A percentile compares a stretch with the other conserved stretches of the same genome.
phyloP scores from a whole-genome alignment of 179 eudicot species.

The Nepenthes alata region DNA sequence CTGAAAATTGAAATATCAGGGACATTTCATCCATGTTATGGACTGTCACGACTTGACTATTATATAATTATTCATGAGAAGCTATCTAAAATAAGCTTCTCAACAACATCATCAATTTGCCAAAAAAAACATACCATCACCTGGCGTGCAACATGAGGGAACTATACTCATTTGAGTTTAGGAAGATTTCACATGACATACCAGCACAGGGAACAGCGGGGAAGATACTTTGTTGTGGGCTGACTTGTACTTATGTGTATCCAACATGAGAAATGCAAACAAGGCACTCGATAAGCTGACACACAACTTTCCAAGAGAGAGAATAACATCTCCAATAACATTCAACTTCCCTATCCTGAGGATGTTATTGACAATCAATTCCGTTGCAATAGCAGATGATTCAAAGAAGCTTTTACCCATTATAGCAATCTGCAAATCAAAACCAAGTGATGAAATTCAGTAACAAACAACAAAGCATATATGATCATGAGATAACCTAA shows the following conservation, averaged over 20 bases:
- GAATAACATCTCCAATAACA: conserved; percentile 85
- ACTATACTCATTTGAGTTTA: neutral
- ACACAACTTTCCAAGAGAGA: conserved; percentile 85
- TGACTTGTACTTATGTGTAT: conserved; percentile 63
- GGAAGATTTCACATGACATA: conserved; percentile 20
- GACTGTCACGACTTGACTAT: too few relatives aligned
- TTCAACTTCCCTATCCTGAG: conserved; percentile 91
- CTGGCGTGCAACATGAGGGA: too few relatives aligned
- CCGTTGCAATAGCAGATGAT: conserved; percentile 89
- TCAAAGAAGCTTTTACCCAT: conserved; percentile 90
- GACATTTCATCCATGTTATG: too few relatives aligned
- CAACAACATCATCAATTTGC: too few relatives aligned
- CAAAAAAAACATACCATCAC: too few relatives aligned
- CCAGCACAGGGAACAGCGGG: conserved; percentile 94
- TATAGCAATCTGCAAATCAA: conserved; percentile 70
- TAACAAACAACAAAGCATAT: neutral
- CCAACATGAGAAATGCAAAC: conserved; percentile 79
- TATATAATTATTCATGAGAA: too few relatives aligned
- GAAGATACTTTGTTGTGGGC: conserved; percentile 91
- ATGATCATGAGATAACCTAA: neutral
- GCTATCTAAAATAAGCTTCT: too few relatives aligned
- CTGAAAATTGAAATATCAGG: too few relatives aligned
- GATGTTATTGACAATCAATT: conserved; percentile 77
- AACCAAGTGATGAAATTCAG: conserved; percentile 1
- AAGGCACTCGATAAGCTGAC: conserved; percentile 85